phyloP scores from a whole-genome alignment of 169 alveolate species.

The Eimeria acervulina region DNA sequence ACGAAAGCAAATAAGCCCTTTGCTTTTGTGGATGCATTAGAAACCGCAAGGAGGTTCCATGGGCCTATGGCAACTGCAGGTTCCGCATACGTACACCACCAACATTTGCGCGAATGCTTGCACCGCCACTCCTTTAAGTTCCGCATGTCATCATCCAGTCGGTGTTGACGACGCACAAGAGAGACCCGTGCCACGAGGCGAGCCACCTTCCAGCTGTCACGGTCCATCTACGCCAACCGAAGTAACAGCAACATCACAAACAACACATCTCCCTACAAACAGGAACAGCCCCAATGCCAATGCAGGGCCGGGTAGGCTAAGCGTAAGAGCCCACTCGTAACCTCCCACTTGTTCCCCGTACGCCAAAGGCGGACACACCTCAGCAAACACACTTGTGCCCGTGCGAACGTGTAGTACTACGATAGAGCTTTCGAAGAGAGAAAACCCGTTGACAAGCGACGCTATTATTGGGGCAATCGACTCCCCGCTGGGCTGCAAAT shows the following conservation, averaged over 20 bases:
- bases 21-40: not conserved
- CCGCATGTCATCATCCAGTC: slow-evolving; percentile 85
- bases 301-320: not conserved
- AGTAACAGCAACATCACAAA: not conserved
- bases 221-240: slow-evolving; percentile 84
- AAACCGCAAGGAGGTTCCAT: not conserved
- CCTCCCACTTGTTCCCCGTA: not conserved
- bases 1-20: not conserved
- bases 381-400: slow-evolving; percentile 89
- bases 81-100: slow-evolving; percentile 85
- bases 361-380: slow-evolving; percentile 58
- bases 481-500: slow-evolving; percentile 84
- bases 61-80: not conserved
- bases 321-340: not conserved
- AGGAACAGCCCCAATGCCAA: not conserved
- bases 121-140: slow-evolving; percentile 89
- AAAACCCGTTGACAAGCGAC: slow-evolving; percentile 89
- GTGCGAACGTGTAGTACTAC: slow-evolving; percentile 88
- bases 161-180: slow-evolving; percentile 86
- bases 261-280: not conserved
- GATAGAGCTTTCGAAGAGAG: slow-evolving; percentile 88
- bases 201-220: slow-evolving; percentile 89
- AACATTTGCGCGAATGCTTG: slow-evolving; percentile 87
- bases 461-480: slow-evolving; percentile 88
- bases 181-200: slow-evolving; percentile 88